Evolutionary conservation across 2,329 filamentous ascomycete genomes (phyloP).

Genomic region (Periconia sp.): DNA sequence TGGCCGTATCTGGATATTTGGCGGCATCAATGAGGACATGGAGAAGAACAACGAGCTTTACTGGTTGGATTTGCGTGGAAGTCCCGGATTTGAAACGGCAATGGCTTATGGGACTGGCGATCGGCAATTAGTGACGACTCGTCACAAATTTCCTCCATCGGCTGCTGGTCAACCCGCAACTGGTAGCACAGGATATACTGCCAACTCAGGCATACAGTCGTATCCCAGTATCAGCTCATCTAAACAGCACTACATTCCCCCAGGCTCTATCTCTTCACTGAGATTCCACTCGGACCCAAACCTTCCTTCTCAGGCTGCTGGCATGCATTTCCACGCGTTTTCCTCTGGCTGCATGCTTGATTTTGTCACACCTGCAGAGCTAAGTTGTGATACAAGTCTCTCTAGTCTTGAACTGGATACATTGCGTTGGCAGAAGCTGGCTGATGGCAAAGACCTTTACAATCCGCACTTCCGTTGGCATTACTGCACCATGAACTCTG

Average conservation of each 20-base stretch:
- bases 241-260: slow-evolving; percentile 55
- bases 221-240: slow-evolving; percentile 47
- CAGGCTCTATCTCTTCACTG: slow-evolving; percentile 84
- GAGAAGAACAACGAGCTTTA: slow-evolving; percentile 94
- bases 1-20: slow-evolving; percentile 94
- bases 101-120: slow-evolving; percentile 61
- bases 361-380: slow-evolving; percentile 88
- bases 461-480: slow-evolving; percentile 93
- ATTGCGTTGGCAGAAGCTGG: slow-evolving; percentile 90
- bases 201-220: slow-evolving; percentile 67
- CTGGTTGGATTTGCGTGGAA: slow-evolving; percentile 95
- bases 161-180: slow-evolving; percentile 36
- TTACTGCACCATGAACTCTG: slow-evolving; percentile 94
- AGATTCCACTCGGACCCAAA: slow-evolving; percentile 87
- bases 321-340: slow-evolving; percentile 94
- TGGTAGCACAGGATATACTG: slow-evolving; percentile 64
- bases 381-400: slow-evolving; percentile 87
- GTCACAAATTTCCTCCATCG: slow-evolving; percentile 32
- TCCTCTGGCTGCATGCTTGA: slow-evolving; percentile 91
- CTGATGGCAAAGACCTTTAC: slow-evolving; percentile 92
- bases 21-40: slow-evolving; percentile 93
- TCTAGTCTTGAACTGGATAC: slow-evolving; percentile 86
- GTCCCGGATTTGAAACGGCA: slow-evolving; percentile 76
- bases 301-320: slow-evolving; percentile 84
- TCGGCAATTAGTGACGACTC: slow-evolving; percentile 34